Conservation (phyloP, 768 basidiomycete genomes). For the Leccinum arenicola region DNA sequence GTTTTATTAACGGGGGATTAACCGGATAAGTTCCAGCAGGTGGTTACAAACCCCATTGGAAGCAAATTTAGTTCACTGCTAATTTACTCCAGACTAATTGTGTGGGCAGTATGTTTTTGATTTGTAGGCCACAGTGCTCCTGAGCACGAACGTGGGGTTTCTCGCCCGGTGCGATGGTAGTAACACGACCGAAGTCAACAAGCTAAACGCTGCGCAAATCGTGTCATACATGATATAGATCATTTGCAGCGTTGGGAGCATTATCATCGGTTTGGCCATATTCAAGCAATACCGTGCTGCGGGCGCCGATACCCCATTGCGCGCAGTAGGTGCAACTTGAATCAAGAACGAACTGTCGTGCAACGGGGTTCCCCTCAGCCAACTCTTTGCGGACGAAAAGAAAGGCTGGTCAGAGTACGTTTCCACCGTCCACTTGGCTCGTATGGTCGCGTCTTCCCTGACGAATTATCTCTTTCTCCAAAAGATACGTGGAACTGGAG, state of each 20-base stretch:
- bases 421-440: no score
- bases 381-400: slow-evolving; percentile 15
- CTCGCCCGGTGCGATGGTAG: slow-evolving; percentile 15
- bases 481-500: slow-evolving; percentile 17
- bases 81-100: no score
- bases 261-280: slow-evolving; percentile 27
- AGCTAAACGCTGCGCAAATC: slow-evolving; percentile 22
- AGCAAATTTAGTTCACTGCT: no score
- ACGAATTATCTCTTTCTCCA: background rate
- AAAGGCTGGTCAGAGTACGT: slow-evolving; percentile 13
- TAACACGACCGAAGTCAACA: background rate
- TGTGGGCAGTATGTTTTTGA: background rate
- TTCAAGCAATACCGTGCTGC: slow-evolving; percentile 34
- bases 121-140: slow-evolving; percentile 28
- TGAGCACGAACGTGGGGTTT: slow-evolving; percentile 24
- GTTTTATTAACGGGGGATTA: no score
- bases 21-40: no score
- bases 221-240: slow-evolving; percentile 26
- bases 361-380: background rate
- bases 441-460: background rate
- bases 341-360: background rate
- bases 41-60: no score
- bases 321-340: slow-evolving; percentile 18
- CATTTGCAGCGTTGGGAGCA: slow-evolving; percentile 29
- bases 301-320: slow-evolving; percentile 29